A percentile compares a stretch with the other conserved stretches of the same genome.
phyloP scores from a whole-genome alignment of 441 rosid species.

The Bocquillonia castaneifolia region DNA sequence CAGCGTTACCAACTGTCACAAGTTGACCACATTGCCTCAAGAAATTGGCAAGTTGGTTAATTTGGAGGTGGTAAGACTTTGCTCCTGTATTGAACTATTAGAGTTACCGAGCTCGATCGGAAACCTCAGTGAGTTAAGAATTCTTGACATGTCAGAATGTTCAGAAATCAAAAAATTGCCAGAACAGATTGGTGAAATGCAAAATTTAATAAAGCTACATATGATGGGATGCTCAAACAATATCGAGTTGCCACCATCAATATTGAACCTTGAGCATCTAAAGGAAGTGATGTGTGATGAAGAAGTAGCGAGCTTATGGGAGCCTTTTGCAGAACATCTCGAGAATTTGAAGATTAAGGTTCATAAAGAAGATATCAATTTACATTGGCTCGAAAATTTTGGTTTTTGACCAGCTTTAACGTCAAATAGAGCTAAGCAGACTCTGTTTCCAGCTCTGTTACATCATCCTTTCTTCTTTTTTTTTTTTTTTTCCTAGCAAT shows the following conservation, averaged over 20 bases:
- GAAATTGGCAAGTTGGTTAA: constrained; percentile 39
- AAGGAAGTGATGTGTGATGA: constrained; percentile 25
- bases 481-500: too few species aligned
- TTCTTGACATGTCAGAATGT: constrained; percentile 55
- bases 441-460: too few species aligned
- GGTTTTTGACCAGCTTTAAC: too few species aligned
- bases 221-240: constrained; percentile 26
- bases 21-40: constrained; percentile 41
- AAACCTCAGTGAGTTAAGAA: constrained; percentile 29
- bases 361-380: constrained; percentile 22
- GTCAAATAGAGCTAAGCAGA: too few species aligned
- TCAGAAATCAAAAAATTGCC: constrained; percentile 27
- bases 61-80: constrained; percentile 39
- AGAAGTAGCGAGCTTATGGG: constrained; percentile 26
- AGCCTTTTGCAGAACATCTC: constrained; percentile 1
- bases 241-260: constrained; percentile 29
- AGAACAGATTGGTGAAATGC: constrained; percentile 20
- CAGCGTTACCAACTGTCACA: constrained; percentile 65
- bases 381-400: constrained; percentile 24
- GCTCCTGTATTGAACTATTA: constrained; percentile 44
- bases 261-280: constrained; percentile 16
- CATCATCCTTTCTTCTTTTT: too few species aligned
- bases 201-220: constrained; percentile 20
- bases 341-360: constrained; percentile 17
- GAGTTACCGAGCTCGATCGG: constrained; percentile 41